These are phyloP conservation scores for Cytospora schulzeri DNA, from an alignment of 2,329 filamentous ascomycete species.

Conservation along the genomic window DNA sequence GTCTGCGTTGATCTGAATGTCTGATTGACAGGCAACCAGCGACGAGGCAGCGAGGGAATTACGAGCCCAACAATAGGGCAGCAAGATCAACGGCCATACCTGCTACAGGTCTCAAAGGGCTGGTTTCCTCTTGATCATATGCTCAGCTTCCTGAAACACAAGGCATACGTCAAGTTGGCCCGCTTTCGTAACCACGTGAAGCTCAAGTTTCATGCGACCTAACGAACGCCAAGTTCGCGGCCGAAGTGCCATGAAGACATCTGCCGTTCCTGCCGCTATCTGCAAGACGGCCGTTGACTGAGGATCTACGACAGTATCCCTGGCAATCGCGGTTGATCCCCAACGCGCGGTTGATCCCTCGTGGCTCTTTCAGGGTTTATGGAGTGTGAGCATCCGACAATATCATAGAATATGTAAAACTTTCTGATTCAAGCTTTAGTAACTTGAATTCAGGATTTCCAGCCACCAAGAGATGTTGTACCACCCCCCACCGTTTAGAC, in stretches of 20 bases:
- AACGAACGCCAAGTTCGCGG: not conserved
- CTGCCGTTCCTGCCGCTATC: not conserved
- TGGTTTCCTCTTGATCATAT: slow-evolving; percentile 2
- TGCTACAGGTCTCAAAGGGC: not conserved
- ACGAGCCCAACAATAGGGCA: not conserved
- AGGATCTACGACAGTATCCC: not conserved
- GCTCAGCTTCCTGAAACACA: slow-evolving; percentile 7
- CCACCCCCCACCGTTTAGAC: not conserved
- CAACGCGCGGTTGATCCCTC: not conserved
- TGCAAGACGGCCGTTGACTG: not conserved
- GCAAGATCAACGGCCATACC: not conserved
- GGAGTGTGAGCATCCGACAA: not conserved
- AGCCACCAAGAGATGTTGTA: not conserved
- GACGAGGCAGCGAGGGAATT: too few species aligned
- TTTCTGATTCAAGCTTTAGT: not conserved
- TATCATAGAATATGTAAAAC: not conserved
- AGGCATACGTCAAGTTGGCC: slow-evolving; percentile 1
- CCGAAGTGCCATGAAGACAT: not conserved
- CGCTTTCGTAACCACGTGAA: slow-evolving; percentile 7
- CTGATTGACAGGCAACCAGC: not conserved
- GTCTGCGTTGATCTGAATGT: not conserved
- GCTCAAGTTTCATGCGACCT: not conserved
- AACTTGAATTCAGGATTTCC: not conserved
- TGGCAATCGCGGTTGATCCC: not conserved
- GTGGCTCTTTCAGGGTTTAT: not conserved